Evolutionary conservation across 2,329 filamentous ascomycete species (phyloP).

Genomic region (Ophiostoma piceae): DNA sequence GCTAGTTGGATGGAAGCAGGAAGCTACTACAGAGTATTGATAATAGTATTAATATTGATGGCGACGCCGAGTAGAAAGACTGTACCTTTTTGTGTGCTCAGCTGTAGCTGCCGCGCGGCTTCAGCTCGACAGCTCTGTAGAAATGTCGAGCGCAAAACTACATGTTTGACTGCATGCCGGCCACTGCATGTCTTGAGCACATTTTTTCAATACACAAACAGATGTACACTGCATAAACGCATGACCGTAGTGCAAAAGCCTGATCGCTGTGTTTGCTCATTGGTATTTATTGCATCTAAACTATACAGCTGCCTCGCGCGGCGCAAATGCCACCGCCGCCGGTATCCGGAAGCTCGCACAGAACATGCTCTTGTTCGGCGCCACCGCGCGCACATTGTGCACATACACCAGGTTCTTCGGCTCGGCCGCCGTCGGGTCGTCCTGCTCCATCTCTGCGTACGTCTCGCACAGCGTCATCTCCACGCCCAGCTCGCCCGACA

Average conservation of each 20-base stretch:
- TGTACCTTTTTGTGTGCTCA: no score
- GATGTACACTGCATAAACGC: background rate
- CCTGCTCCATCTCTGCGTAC: slow-evolving; percentile 42
- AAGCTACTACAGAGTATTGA: background rate
- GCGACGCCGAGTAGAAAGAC: no score
- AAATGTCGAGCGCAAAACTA: background rate
- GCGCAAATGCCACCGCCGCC: slow-evolving; percentile 70
- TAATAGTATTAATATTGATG: no score
- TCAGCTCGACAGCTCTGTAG: background rate
- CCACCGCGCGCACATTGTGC: slow-evolving; percentile 75
- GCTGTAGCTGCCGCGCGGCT: no score
- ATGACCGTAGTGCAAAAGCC: background rate
- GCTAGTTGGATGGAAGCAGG: background rate
- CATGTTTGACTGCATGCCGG: no score
- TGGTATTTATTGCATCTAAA: no score
- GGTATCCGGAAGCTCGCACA: slow-evolving; percentile 90
- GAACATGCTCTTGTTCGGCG: slow-evolving; percentile 93
- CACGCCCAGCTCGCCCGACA: slow-evolving; percentile 57
- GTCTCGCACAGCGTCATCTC: slow-evolving; percentile 43
- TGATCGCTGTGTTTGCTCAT: no score
- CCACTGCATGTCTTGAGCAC: background rate
- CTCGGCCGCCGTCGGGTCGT: slow-evolving; percentile 26
- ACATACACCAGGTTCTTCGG: slow-evolving; percentile 47
- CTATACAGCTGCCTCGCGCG: slow-evolving; percentile 22
- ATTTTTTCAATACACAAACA: background rate